Evolutionary conservation across 1,284 basidiomycete species (phyloP), one percentile per base, ranked within the genome.

Genomic region (Malassezia pachydermatis): DNA sequence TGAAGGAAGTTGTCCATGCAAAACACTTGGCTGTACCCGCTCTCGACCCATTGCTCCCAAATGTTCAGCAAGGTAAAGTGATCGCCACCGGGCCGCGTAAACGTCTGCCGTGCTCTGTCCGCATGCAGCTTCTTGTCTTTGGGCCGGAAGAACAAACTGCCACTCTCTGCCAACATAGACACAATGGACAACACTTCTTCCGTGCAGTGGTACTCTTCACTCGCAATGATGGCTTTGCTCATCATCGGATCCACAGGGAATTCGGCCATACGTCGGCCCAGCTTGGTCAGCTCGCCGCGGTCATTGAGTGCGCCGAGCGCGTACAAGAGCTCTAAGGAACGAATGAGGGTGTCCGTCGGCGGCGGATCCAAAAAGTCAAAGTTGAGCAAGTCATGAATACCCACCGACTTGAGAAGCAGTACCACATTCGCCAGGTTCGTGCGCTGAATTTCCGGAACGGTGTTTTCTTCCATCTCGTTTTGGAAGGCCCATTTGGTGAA

Each of bases 241-340:
- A 99, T 76, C 84, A 95, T 95, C 2, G 94, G 94, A 66, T 99
- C 94, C 7, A 96, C 87, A 5, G 92, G 92, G 74, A 99, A 98
- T 72, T 98, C 94, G 4, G 92, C 92, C 94, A 98, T 98, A 40
- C 89, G 77, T 48, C 94, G 78, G 1, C 94, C 94, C 20, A 98
- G 78, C 69, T 95, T 89, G 10, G 94, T 99, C 57, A 98, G 74
- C 72, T 98, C 90, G 11, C 94, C 94, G 52, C 85, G 78, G 72
- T 98, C 90, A 72, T 98, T 96, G 58, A 99, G 76, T 0, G 92
- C 90, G 17, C 92, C 94, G 0, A 99, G 76, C 0, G 90, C 92
- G 73, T 98, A 98, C 1, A 99, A 75, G 56, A 95, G 74, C 72
- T 96, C 90, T 30, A 98, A 77, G 2, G 88, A 87, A 30, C 88